Percentiles rank a stretch among this genome's conserved stretches.
phyloP scores from a whole-genome alignment of 495 filamentous ascomycete species.

The Aspergillus baeticus region DNA sequence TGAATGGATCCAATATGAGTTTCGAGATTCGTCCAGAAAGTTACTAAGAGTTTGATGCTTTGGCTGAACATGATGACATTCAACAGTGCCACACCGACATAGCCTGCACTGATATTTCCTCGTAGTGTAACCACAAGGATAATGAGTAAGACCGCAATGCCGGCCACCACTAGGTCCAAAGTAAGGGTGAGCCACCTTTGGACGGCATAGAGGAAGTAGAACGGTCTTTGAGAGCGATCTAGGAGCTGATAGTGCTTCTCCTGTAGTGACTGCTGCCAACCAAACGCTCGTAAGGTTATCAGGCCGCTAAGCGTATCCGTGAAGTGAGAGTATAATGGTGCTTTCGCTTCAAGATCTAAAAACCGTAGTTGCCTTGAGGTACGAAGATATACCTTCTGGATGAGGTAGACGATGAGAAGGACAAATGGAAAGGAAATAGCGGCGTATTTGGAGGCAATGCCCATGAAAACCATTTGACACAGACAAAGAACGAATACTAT shows the following conservation, averaged over 20 bases:
- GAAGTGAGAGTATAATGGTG: slow-evolving; percentile 59
- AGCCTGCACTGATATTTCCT: slow-evolving; percentile 45
- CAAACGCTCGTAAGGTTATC: slow-evolving; percentile 56
- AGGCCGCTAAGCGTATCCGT: slow-evolving; percentile 52
- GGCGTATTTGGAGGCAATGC: slow-evolving; percentile 44
- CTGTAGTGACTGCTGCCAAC: slow-evolving; percentile 48
- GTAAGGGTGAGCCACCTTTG: slow-evolving; percentile 55
- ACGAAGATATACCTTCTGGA: slow-evolving; percentile 62
- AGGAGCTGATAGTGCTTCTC: slow-evolving; percentile 49
- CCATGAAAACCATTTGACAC: slow-evolving; percentile 52
- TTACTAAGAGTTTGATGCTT: slow-evolving; percentile 48
- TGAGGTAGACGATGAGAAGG: slow-evolving; percentile 45
- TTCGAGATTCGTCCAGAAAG: slow-evolving; percentile 59
- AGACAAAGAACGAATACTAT: slow-evolving; percentile 43
- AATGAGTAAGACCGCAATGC: slow-evolving; percentile 48
- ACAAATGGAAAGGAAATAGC: slow-evolving; percentile 52
- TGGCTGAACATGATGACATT: slow-evolving; percentile 58
- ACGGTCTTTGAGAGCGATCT: slow-evolving; percentile 58
- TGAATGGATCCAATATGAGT: slow-evolving; percentile 57
- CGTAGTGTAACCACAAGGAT: slow-evolving; percentile 44
- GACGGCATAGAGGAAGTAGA: slow-evolving; percentile 56
- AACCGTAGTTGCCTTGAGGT: slow-evolving; percentile 65
- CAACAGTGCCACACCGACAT: slow-evolving; percentile 56
- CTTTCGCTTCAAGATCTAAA: slow-evolving; percentile 61
- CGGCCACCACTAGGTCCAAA: slow-evolving; percentile 48